phyloP scores from a whole-genome alignment of 805 yeast species.

The Scheffersomyces amazonensis region DNA sequence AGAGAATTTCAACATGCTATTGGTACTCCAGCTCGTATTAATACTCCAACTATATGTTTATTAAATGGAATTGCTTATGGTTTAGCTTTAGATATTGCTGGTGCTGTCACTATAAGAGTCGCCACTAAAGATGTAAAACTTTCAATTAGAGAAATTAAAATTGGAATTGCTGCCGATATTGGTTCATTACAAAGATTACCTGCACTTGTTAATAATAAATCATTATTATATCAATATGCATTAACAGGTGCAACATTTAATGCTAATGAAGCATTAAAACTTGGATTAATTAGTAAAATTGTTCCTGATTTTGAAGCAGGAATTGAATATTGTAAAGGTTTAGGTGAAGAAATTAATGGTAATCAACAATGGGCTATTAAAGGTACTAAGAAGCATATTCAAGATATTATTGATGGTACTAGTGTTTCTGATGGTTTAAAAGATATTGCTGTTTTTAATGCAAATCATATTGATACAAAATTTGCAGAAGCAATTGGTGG shows the following conservation, averaged over 20 bases:
- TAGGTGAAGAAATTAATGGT: slow-evolving; percentile 47
- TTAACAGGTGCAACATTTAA: slow-evolving; percentile 58
- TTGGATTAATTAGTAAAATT: slow-evolving; percentile 55
- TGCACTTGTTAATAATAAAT: slow-evolving; percentile 47
- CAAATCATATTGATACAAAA: slow-evolving; percentile 23
- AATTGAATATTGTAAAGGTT: slow-evolving; percentile 42
- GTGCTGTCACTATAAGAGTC: slow-evolving; percentile 57
- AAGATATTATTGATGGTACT: slow-evolving; percentile 35
- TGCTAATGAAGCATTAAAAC: slow-evolving; percentile 49
- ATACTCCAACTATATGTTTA: slow-evolving; percentile 63
- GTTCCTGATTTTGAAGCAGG: slow-evolving; percentile 48
- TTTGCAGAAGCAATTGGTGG: slow-evolving; percentile 5
- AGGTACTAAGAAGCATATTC: slow-evolving; percentile 60
- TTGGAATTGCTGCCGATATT: slow-evolving; percentile 78
- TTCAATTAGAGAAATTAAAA: slow-evolving; percentile 65
- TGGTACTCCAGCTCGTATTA: slow-evolving; percentile 43
- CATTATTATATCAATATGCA: slow-evolving; percentile 58
- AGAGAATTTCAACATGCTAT: slow-evolving; percentile 59
- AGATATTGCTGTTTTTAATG: slow-evolving; percentile 53
- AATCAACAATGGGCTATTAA: slow-evolving; percentile 58
- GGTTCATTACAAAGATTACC: slow-evolving; percentile 74
- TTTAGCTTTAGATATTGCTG: slow-evolving; percentile 63
- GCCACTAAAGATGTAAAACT: slow-evolving; percentile 51
- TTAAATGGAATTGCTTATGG: slow-evolving; percentile 67
- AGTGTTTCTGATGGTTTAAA: slow-evolving; percentile 46